Percentiles rank a stretch among this genome's conserved stretches.
Conservation (phyloP, 179 eudicot species). For the Corrigiola litoralis region DNA sequence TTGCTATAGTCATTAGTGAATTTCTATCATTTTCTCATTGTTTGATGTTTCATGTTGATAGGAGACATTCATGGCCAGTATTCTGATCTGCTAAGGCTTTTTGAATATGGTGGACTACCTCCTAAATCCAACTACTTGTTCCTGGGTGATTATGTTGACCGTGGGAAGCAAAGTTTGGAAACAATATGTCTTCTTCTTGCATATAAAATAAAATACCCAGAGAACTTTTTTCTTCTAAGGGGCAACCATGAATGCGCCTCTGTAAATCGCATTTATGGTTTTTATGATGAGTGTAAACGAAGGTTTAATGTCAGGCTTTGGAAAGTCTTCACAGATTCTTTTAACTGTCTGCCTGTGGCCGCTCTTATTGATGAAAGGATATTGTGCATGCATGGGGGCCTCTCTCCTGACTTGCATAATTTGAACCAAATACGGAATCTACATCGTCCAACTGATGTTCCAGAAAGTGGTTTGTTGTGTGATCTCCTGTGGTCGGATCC, state of each 20-base stretch:
- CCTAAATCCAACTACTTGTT: conserved; percentile 67
- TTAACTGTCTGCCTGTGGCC: conserved; percentile 55
- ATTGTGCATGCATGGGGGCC: conserved; percentile 69
- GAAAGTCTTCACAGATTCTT: conserved; percentile 32
- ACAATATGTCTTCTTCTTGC: conserved; percentile 43
- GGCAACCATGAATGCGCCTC: conserved; percentile 42
- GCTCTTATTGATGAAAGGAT: conserved; percentile 61
- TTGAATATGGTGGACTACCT: conserved; percentile 66
- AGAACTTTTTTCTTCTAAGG: conserved; percentile 29
- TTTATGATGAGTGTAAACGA: conserved; percentile 34
- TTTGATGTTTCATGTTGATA: conserved; percentile 19
- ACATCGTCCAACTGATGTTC: conserved; percentile 65
- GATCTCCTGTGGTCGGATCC: conserved; percentile 77
- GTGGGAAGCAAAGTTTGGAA: conserved; percentile 76
- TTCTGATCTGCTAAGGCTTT: conserved; percentile 66
- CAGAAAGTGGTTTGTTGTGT: conserved; percentile 58
- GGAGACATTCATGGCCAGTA: conserved; percentile 78
- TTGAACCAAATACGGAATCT: conserved; percentile 56
- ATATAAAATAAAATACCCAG: conserved; percentile 32
- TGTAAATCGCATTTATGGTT: conserved; percentile 35
- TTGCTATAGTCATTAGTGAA: not conserved
- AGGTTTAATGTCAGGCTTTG: conserved; percentile 37
- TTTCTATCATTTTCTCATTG: not conserved
- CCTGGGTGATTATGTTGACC: conserved; percentile 74
- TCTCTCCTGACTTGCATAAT: conserved; percentile 54